Base-by-base conservation (phyloP, 2,329 filamentous ascomycete genomes). In the Arthrobotrys sinensis region DNA sequence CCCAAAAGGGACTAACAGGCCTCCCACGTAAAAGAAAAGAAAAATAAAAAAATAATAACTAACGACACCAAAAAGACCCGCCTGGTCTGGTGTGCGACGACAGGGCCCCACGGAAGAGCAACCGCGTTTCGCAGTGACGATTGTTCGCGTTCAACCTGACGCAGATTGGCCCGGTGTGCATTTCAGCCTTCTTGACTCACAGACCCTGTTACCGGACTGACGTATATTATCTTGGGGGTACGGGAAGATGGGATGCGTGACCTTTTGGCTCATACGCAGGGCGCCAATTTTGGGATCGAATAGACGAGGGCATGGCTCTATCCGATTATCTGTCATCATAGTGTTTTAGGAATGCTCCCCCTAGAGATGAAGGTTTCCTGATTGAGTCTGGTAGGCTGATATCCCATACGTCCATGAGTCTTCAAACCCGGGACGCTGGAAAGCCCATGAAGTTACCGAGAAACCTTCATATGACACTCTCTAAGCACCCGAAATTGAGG, bases 261-360 rank as follows among this genome's bases (percentile, higher is more conserved):
- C 75, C 75, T 16, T 67, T 71, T 67, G 67, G 66, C 66, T 77
- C 73, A 77, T 77, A 77, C 67, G 32, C 72, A 50, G 66, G 73
- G 75, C 67, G 75, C 67, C 75, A 78, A 67, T 67, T 78, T 78
- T 21, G 73, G 73, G 66, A 67, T 60, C 69, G 65, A 77, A 52
- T 68, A 77, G 73, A 72, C 75, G 75, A 78, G 67, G 62, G 57
- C 75, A 72, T 68, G 75, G 75, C 72, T 67, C 46, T 28, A 68
- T 67, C 67, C 67, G 62, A 76, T 67, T 78, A 78, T 78, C 75
- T 78, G 75, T 78, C 75, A 78, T 78, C 67, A 57, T 24, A 60
- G 67, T 72, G 72, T 78, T 78, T 75, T 72, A 67, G 67, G 67
- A 72, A 72, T 72, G 24, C 60, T 60, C 43, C 68, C 69, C 34